A percentile compares a stretch with the other conserved stretches of the same genome.
Evolutionary conservation across 257 asterid genomes (phyloP).

Genomic region (Primulina huaijiensis): DNA sequence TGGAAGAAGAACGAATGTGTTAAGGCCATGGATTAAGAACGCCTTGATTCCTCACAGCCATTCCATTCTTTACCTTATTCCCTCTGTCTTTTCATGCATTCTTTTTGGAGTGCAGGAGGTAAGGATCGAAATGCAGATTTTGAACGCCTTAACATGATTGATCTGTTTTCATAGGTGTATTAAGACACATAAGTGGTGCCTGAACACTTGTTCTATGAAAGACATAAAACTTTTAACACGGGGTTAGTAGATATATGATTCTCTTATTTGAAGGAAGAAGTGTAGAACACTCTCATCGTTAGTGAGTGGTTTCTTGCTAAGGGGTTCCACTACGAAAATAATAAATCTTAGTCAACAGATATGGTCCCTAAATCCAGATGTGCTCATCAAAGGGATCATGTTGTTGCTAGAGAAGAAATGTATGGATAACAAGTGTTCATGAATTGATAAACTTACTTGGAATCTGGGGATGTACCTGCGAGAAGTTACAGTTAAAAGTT

Average conservation of each 20-base stretch:
- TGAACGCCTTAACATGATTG: slow-evolving; percentile 1
- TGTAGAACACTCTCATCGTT: not conserved
- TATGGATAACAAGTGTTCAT: not conserved
- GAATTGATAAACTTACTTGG: not conserved
- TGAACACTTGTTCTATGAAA: slow-evolving; percentile 6
- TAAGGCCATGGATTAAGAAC: not conserved
- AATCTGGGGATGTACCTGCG: not conserved
- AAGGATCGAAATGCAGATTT: not conserved
- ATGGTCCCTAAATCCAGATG: not conserved
- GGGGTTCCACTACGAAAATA: not conserved
- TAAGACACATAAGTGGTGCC: not conserved
- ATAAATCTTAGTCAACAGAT: not conserved
- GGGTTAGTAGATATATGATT: not conserved
- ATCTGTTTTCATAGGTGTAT: not conserved
- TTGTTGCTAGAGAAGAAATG: not conserved
- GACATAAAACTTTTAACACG: not conserved
- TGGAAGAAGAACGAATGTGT: not conserved
- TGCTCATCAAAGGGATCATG: not conserved
- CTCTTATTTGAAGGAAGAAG: not conserved
- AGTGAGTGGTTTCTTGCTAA: not conserved
- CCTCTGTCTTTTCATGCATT: not conserved
- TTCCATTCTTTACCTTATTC: not conserved
- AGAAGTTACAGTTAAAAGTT: not conserved
- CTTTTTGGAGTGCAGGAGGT: not conserved
- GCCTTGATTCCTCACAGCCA: not conserved